These are phyloP conservation scores for Termitomyces sp. DNA, from an alignment of 768 basidiomycete species.

Conservation along the genomic window DNA sequence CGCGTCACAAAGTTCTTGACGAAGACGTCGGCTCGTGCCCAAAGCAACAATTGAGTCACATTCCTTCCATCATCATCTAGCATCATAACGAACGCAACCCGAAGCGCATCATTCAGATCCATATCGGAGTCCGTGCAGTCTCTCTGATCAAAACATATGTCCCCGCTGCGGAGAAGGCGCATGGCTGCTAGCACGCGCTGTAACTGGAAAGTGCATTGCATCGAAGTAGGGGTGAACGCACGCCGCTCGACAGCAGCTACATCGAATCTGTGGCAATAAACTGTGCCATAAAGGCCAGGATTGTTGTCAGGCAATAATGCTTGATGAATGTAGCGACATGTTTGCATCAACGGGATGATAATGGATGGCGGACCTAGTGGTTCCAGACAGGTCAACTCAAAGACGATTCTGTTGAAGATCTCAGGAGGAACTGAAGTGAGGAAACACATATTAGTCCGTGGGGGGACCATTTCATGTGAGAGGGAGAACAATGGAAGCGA, in stretches of 20 bases:
- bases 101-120: conserved; percentile 5
- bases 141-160: neutral
- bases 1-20: conserved; percentile 35
- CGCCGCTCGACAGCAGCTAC: conserved; percentile 46
- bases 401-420: conserved; percentile 38
- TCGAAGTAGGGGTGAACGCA: conserved; percentile 31
- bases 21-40: conserved; percentile 39
- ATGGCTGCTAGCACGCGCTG: conserved; percentile 33
- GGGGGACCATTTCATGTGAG: neutral
- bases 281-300: conserved; percentile 43
- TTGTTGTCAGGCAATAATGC: conserved; percentile 27
- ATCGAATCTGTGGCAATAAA: conserved; percentile 61
- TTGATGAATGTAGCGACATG: conserved; percentile 36
- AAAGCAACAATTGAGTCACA: conserved; percentile 37
- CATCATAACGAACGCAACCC: conserved; percentile 23
- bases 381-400: conserved; percentile 37
- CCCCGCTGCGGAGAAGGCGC: conserved; percentile 29
- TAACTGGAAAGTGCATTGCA: conserved; percentile 33
- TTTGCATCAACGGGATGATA: conserved; percentile 45
- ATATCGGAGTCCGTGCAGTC: neutral
- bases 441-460: neutral
- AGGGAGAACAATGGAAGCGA: neutral
- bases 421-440: conserved; percentile 7
- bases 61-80: conserved; percentile 61
- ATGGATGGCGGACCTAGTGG: conserved; percentile 44